Base-by-base conservation (phyloP, 495 filamentous ascomycete genomes). In the Hypoxylon crocopeplum region DNA sequence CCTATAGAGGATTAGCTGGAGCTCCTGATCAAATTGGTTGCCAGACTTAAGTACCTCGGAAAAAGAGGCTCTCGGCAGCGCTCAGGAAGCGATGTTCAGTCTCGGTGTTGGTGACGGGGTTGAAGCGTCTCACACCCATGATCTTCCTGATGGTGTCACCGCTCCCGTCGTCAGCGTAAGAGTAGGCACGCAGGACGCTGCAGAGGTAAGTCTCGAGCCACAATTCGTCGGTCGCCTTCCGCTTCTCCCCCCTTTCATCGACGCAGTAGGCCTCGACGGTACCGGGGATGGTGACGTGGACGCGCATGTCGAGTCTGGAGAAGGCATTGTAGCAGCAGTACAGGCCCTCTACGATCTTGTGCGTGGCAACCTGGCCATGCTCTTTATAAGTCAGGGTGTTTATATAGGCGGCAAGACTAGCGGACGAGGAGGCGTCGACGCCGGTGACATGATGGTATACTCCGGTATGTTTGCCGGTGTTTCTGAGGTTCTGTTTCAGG, bases 311-410 rank as follows among this genome's bases (percentile, higher is more conserved):
- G 30, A 97, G 82, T 53, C 96, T 85, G 7, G 94, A 98, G 77
- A 98, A 98, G 59, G 94, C 94, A 91, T 98, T 98, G 80, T 98
- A 98, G 75, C 95, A 98, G 76, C 94, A 98, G 73, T 97, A 98
- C 19, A 95, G 82, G 11, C 94, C 94, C 44, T 93, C 94, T 11
- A 92, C 85, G 32, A 97, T 92, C 73, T 96, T 98, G 72, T 89
- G 83, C 38, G 88, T 88, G 63, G 82, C 75, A 25, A 79, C 76
- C 36, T 94, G 91, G 64, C 91, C 91, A 57, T 90, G 85, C 20
- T 90, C 86, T 49, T 88, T 87, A 76, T 97, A 95, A 7, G 91
- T 96, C 19, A 98, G 82, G 25, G 94, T 97, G 75, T 98, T 98
- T 74, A 98, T 93, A 72, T 98, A 98, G 64, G 94, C 94, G 36